phyloP scores from a whole-genome alignment of 768 basidiomycete genomes.

The Boletus insuetus region DNA sequence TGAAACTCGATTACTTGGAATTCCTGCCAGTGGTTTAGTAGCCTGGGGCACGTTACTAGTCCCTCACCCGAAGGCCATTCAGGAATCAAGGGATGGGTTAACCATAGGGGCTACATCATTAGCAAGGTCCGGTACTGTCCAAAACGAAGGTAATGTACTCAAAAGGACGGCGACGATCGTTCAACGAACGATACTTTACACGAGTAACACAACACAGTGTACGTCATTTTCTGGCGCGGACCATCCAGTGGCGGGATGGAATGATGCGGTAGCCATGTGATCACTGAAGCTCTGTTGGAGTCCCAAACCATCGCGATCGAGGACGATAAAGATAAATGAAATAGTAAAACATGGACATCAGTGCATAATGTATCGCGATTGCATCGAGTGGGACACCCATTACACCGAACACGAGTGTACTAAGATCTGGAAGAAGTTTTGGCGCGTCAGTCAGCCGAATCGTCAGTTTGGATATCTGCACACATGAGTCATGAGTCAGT shows the following conservation, averaged over 20 bases:
- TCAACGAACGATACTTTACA: constrained; percentile 4
- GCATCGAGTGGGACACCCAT: constrained; percentile 28
- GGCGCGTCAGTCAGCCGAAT: constrained; percentile 44
- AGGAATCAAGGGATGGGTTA: too few relatives aligned
- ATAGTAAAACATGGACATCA: too few relatives aligned
- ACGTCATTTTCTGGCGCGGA: constrained; percentile 57
- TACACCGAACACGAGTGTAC: constrained; percentile 55
- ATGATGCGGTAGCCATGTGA: constrained; percentile 74
- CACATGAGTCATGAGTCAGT: background rate
- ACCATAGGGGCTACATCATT: constrained; percentile 4
- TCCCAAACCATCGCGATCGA: too few relatives aligned
- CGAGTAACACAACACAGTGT: background rate
- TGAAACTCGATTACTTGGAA: too few relatives aligned
- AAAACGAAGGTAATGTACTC: background rate
- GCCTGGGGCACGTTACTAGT: too few relatives aligned
- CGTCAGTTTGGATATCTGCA: constrained; percentile 39
- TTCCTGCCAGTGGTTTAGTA: too few relatives aligned
- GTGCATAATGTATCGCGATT: too few relatives aligned
- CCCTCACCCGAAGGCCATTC: too few relatives aligned
- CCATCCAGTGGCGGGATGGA: constrained; percentile 65
- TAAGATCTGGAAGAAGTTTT: constrained; percentile 49
- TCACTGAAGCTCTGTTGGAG: constrained; percentile 38
- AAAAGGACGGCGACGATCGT: background rate
- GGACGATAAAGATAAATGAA: too few relatives aligned
- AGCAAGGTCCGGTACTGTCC: constrained; percentile 4